Conservation (phyloP, 2,329 filamentous ascomycete genomes). For the Ceratocystis destructans region DNA sequence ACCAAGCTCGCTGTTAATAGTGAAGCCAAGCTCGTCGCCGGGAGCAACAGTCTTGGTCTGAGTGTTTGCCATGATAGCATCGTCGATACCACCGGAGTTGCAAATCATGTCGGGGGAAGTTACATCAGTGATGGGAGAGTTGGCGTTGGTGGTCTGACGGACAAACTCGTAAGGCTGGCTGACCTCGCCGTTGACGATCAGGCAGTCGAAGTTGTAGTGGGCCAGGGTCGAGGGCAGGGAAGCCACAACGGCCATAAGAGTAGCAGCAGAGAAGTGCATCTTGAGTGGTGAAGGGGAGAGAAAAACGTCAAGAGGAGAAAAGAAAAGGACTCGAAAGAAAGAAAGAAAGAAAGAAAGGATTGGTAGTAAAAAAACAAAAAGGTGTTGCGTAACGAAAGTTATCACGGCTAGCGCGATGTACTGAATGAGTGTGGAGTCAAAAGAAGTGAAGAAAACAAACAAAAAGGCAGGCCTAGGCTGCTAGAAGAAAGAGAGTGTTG, state of each 20-base stretch:
- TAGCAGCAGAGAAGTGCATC: constrained; percentile 24
- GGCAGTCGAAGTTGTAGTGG: constrained; percentile 34
- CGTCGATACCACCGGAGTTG: constrained; percentile 17
- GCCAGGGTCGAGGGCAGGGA: constrained; percentile 24
- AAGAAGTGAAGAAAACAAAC: constrained; percentile 3
- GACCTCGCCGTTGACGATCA: constrained; percentile 34
- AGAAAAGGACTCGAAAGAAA: neutral
- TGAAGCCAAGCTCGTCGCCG: constrained; percentile 30
- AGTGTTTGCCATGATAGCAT: constrained; percentile 17
- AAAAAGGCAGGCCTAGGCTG: constrained; percentile 9
- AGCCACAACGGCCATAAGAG: constrained; percentile 24
- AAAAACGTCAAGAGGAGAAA: neutral
- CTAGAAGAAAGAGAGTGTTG: neutral
- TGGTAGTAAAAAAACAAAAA: neutral
- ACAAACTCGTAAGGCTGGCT: constrained; percentile 36
- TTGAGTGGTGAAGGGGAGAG: constrained; percentile 13
- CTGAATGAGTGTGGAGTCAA: neutral
- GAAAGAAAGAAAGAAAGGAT: neutral
- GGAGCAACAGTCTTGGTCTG: constrained; percentile 28
- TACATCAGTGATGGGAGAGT: constrained; percentile 31
- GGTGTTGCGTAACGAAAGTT: neutral
- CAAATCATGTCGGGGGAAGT: constrained; percentile 28
- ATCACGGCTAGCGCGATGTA: constrained; percentile 11
- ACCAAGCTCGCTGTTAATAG: constrained; percentile 27
- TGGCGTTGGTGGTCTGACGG: constrained; percentile 35